Percentiles rank a stretch among this genome's conserved stretches.
Conservation (phyloP, 139 green algal species). For the Asterochloris sp. region DNA sequence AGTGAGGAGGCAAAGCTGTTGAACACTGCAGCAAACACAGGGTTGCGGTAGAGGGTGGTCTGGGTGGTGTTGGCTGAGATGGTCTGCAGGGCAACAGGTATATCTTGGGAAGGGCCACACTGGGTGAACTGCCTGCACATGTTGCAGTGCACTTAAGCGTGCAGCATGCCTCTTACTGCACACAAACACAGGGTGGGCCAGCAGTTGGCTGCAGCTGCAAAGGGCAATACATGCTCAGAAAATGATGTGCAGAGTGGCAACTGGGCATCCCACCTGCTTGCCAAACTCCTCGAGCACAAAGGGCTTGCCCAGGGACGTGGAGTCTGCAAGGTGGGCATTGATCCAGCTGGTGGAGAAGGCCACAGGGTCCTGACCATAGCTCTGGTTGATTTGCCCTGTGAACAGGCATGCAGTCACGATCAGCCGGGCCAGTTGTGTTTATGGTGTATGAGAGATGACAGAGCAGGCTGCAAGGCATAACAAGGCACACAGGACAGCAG, state of each 20-base stretch:
- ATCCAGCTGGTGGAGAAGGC: constrained; percentile 2
- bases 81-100: too few species aligned
- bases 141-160: too few species aligned
- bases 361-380: not conserved
- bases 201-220: too few species aligned
- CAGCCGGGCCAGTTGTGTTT: not conserved
- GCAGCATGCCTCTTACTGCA: not conserved
- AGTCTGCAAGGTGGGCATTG: constrained; percentile 13
- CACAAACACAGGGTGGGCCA: too few species aligned
- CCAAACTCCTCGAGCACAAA: constrained; percentile 21
- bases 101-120: too few species aligned
- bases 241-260: too few species aligned
- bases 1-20: not conserved
- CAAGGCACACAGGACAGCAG: not conserved
- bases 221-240: too few species aligned
- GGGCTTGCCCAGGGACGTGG: constrained; percentile 12
- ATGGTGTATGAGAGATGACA: not conserved
- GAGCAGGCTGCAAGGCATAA: not conserved
- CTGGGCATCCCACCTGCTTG: not conserved
- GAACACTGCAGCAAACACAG: constrained; percentile 7
- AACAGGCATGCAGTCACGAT: not conserved
- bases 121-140: too few species aligned
- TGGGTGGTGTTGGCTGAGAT: too few species aligned
- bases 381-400: too few species aligned
- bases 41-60: not conserved